These are phyloP conservation scores for Cryphonectria parasitica DNA, from an alignment of 2,329 filamentous ascomycete species.

Conservation along the genomic window DNA sequence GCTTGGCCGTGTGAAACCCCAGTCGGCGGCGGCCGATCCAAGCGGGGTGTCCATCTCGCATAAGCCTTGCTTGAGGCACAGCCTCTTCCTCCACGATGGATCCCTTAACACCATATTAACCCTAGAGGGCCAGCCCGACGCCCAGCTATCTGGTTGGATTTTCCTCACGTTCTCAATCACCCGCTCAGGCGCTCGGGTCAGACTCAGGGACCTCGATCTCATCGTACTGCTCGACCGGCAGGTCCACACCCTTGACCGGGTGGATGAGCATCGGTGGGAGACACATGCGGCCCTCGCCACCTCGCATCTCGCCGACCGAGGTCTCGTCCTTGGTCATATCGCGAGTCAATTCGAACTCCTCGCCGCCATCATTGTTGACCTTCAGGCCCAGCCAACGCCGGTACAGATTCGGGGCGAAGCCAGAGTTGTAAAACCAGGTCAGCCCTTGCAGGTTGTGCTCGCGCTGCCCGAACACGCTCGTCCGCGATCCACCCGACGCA, in stretches of 20 bases:
- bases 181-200: slow-evolving; percentile 49
- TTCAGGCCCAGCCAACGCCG: slow-evolving; percentile 82
- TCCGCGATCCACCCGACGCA: slow-evolving; percentile 72
- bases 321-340: slow-evolving; percentile 56
- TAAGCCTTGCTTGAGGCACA: slow-evolving; percentile 20
- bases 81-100: slow-evolving; percentile 14
- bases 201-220: slow-evolving; percentile 52
- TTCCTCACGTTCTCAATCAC: not conserved
- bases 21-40: slow-evolving; percentile 1
- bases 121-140: not conserved
- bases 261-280: slow-evolving; percentile 87
- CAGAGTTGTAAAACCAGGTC: slow-evolving; percentile 90
- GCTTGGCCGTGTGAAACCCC: not conserved
- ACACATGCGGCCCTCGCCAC: slow-evolving; percentile 86
- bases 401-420: slow-evolving; percentile 82
- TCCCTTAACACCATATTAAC: slow-evolving; percentile 38
- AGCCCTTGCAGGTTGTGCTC: slow-evolving; percentile 88
- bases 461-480: slow-evolving; percentile 77
- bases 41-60: slow-evolving; percentile 5
- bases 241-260: slow-evolving; percentile 78
- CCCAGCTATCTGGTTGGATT: not conserved
- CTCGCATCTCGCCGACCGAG: slow-evolving; percentile 56
- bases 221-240: slow-evolving; percentile 63
- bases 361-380: slow-evolving; percentile 78
- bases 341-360: slow-evolving; percentile 70